phyloP scores from a whole-genome alignment of 306 rosid genomes.

The Adenanthera pavonina region DNA sequence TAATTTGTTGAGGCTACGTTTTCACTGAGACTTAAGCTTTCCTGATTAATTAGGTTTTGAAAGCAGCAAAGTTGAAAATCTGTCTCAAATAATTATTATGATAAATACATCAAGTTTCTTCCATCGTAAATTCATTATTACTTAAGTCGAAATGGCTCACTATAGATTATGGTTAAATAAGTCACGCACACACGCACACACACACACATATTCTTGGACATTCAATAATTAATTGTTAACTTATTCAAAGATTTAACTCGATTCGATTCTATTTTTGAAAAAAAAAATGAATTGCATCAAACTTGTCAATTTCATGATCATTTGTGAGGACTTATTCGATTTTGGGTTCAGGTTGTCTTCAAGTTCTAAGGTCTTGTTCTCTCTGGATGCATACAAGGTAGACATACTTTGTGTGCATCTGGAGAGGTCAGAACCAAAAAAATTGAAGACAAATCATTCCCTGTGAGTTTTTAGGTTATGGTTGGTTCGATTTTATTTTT shows the following conservation, averaged over 20 bases:
- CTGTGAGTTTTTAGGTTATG: neutral
- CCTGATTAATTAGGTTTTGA: neutral
- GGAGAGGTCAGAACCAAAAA: too few relatives aligned
- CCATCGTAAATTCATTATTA: neutral
- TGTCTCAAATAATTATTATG: constrained; percentile 3
- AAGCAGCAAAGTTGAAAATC: neutral
- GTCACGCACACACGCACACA: too few relatives aligned
- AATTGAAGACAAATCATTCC: too few relatives aligned
- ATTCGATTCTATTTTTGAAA: neutral
- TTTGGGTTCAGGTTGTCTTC: neutral
- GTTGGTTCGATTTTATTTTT: neutral
- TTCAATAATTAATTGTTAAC: neutral
- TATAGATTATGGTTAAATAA: neutral
- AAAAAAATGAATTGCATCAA: neutral
- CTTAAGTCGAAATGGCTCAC: neutral
- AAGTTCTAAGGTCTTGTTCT: too few relatives aligned
- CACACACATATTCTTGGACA: neutral
- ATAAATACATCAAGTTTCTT: neutral
- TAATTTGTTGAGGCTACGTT: constrained; percentile 15
- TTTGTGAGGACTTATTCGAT: neutral
- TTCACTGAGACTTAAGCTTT: constrained; percentile 15
- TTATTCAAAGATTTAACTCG: neutral
- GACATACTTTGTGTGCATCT: too few relatives aligned
- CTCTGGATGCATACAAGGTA: too few relatives aligned
- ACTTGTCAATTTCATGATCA: neutral